Evolutionary conservation across 2,329 filamentous ascomycete genomes (phyloP).

Genomic region (Fusarium metavorans): DNA sequence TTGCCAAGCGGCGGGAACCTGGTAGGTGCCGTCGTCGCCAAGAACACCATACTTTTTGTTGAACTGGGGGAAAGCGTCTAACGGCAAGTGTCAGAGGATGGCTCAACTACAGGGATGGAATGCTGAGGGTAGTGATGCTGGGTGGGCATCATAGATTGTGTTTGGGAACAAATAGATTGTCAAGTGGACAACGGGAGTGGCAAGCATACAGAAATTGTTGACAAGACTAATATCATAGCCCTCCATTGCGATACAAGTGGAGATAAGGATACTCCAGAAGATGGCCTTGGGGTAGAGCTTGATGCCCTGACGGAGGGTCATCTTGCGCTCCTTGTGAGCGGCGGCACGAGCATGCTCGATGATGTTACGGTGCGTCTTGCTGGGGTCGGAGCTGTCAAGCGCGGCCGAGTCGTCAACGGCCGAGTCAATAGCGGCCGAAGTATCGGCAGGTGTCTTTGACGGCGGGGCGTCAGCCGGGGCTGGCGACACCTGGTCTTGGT

Average conservation of each 20-base stretch:
- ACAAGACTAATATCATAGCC: slow-evolving; percentile 86
- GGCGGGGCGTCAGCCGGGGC: slow-evolving; percentile 31
- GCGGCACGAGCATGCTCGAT: slow-evolving; percentile 56
- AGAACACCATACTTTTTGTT: slow-evolving; percentile 68
- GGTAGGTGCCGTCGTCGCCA: slow-evolving; percentile 59
- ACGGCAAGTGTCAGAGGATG: slow-evolving; percentile 19
- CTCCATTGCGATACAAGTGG: slow-evolving; percentile 93
- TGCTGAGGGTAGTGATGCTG: background rate
- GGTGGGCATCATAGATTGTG: background rate
- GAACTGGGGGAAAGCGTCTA: slow-evolving; percentile 68
- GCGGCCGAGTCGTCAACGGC: slow-evolving; percentile 4
- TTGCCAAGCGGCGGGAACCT: slow-evolving; percentile 73
- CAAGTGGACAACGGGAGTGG: background rate
- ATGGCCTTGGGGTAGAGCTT: slow-evolving; percentile 89
- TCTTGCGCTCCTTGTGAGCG: slow-evolving; percentile 72
- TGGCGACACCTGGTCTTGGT: slow-evolving; percentile 33
- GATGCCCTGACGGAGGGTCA: slow-evolving; percentile 82
- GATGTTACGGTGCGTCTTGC: slow-evolving; percentile 46
- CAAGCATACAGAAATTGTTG: slow-evolving; percentile 77
- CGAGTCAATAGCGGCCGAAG: slow-evolving; percentile 32
- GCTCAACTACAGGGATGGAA: background rate
- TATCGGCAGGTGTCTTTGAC: slow-evolving; percentile 25
- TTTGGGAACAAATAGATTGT: background rate
- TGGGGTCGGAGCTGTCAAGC: slow-evolving; percentile 24
- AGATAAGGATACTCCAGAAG: slow-evolving; percentile 85